Evolutionary conservation across 192 early-diverging fungal genomes (phyloP).

Genomic region (Backusella circina): DNA sequence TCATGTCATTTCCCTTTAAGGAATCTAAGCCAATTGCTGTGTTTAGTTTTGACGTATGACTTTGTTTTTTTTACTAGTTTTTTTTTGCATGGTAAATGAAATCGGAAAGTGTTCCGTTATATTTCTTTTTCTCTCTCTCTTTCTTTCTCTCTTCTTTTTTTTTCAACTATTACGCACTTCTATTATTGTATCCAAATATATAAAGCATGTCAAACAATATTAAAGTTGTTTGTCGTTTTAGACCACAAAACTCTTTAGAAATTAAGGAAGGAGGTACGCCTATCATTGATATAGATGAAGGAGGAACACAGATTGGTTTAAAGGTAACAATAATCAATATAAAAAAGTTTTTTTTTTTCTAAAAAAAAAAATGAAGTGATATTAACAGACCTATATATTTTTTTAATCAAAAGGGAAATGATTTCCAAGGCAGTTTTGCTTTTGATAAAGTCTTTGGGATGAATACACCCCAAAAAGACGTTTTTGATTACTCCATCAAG

Average conservation of each 20-base stretch:
- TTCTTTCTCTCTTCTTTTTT: background rate
- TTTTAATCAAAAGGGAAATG: constrained; percentile 41
- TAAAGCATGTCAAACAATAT: constrained; percentile 66
- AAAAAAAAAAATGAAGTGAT: background rate
- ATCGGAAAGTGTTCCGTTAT: background rate
- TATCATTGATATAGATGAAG: constrained; percentile 76
- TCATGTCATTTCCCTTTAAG: background rate
- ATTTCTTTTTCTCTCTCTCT: background rate
- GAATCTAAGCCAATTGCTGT: background rate
- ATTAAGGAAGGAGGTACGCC: constrained; percentile 86
- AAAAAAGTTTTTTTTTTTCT: no score
- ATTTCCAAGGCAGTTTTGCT: constrained; percentile 74
- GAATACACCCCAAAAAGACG: constrained; percentile 75
- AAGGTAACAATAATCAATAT: constrained; percentile 19
- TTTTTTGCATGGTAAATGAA: background rate
- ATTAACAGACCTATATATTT: background rate
- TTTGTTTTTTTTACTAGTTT: background rate
- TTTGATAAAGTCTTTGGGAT: constrained; percentile 93
- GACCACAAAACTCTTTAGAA: constrained; percentile 93
- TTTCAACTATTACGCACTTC: background rate
- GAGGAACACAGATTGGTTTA: constrained; percentile 56
- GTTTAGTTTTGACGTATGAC: background rate
- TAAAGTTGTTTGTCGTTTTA: constrained; percentile 96
- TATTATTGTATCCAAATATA: background rate
- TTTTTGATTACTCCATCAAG: constrained; percentile 90